Evolutionary conservation across 208 protist species (phyloP).

Genomic region (Acanthamoeba culbertsoni): DNA sequence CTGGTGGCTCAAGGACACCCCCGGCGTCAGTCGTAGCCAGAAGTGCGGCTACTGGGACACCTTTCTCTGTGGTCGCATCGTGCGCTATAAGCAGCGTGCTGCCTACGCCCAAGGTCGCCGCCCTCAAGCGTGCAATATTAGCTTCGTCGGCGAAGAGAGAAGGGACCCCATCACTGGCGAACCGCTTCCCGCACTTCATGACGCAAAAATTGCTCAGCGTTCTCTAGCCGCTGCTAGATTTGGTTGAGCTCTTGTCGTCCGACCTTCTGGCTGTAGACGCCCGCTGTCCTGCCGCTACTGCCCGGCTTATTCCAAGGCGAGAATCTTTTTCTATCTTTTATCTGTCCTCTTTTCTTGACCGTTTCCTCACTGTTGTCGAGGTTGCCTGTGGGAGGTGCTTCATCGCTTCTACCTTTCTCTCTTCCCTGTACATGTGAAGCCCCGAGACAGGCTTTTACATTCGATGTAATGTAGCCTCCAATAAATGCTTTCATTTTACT

Average conservation of each 20-base stretch:
- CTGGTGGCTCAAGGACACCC: conserved; percentile 63
- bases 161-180: conserved; percentile 50
- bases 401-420: background rate
- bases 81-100: conserved; percentile 60
- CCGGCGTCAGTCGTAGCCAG: conserved; percentile 55
- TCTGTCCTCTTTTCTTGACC: background rate
- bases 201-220: conserved; percentile 41
- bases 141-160: conserved; percentile 48
- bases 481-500: no score
- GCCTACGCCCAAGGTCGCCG: conserved; percentile 50
- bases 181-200: conserved; percentile 6
- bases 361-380: background rate
- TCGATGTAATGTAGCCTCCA: conserved; percentile 30
- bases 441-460: background rate
- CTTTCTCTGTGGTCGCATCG: conserved; percentile 59
- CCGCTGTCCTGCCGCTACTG: background rate
- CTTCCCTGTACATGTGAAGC: background rate
- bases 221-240: conserved; percentile 14
- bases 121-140: conserved; percentile 59
- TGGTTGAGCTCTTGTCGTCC: background rate
- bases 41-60: conserved; percentile 64
- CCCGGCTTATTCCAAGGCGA: background rate
- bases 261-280: background rate
- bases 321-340: background rate
- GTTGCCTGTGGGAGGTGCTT: no score